Evolutionary conservation across 805 yeast genomes (phyloP).

Genomic region (Candida pseudoglaebosa): DNA sequence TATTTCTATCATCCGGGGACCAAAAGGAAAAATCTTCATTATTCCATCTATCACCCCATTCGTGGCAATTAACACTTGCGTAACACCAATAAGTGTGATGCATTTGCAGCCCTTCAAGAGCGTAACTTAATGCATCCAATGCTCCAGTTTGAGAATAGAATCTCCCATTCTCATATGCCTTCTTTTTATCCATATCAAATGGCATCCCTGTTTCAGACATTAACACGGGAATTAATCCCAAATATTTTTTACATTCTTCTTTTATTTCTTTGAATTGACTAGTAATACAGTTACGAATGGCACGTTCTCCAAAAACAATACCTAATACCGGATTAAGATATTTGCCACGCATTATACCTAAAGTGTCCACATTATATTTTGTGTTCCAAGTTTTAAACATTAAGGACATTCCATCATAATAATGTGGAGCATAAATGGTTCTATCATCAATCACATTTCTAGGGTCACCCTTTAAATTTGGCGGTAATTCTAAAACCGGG

Average conservation of each 20-base stretch:
- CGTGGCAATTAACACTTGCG: conserved; percentile 65
- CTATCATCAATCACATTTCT: conserved; percentile 52
- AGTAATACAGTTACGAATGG: conserved; percentile 67
- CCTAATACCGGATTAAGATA: conserved; percentile 72
- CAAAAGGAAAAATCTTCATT: conserved; percentile 90
- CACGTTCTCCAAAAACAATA: conserved; percentile 76
- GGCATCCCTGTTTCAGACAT: conserved; percentile 98
- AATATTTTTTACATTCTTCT: conserved; percentile 53
- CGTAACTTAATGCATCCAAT: conserved; percentile 75
- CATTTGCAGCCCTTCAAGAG: conserved; percentile 68
- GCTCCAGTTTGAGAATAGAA: conserved; percentile 77
- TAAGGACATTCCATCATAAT: conserved; percentile 90
- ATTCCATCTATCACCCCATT: conserved; percentile 91
- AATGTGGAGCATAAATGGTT: conserved; percentile 82
- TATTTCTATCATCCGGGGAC: conserved; percentile 58
- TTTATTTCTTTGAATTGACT: conserved; percentile 66
- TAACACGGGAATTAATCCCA: conserved; percentile 73
- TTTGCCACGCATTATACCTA: conserved; percentile 78
- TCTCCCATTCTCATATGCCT: conserved; percentile 62
- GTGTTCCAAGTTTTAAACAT: conserved; percentile 90
- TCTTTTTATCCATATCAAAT: conserved; percentile 84
- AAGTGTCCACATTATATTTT: conserved; percentile 77
- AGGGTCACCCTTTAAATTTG: conserved; percentile 49
- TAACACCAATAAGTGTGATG: conserved; percentile 88
- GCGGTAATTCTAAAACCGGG: conserved; percentile 78